A percentile compares a stretch with the other conserved stretches of the same genome.
phyloP scores from a whole-genome alignment of 768 basidiomycete species.

The Xanthoconium purpureum region DNA sequence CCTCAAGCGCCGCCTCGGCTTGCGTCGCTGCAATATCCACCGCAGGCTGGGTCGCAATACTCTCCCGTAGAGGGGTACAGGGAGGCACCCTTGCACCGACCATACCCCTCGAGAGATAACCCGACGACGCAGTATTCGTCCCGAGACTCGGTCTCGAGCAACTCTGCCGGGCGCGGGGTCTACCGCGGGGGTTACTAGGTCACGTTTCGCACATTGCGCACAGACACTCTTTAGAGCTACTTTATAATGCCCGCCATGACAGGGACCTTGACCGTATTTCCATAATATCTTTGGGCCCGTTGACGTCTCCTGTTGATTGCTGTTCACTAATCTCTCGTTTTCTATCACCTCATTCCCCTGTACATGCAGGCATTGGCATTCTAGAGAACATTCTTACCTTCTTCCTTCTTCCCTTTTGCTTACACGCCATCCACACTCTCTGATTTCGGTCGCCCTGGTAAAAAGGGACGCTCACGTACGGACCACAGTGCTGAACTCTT shows the following conservation, averaged over 20 bases:
- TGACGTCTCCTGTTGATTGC: conserved; percentile 2
- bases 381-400: conserved; percentile 6
- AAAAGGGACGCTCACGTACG: background rate
- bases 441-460: background rate
- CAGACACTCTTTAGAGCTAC: background rate
- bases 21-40: conserved; percentile 41
- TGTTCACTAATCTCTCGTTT: conserved; percentile 17
- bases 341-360: background rate
- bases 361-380: conserved; percentile 6
- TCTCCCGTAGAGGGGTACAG: conserved; percentile 39
- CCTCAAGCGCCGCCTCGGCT: conserved; percentile 29
- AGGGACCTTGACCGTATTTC: background rate
- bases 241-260: conserved; percentile 21
- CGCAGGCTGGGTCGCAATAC: conserved; percentile 24
- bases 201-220: background rate
- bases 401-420: background rate
- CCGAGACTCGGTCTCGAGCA: conserved; percentile 20
- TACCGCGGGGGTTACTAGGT: conserved; percentile 22
- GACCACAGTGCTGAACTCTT: background rate
- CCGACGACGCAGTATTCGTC: conserved; percentile 5
- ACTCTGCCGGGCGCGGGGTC: conserved; percentile 32
- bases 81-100: conserved; percentile 65
- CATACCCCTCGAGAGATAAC: conserved; percentile 32
- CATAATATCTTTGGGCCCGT: background rate
- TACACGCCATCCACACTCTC: background rate